Conservation (phyloP, 2,329 filamentous ascomycete species). For the Nectriaceae sp. region DNA sequence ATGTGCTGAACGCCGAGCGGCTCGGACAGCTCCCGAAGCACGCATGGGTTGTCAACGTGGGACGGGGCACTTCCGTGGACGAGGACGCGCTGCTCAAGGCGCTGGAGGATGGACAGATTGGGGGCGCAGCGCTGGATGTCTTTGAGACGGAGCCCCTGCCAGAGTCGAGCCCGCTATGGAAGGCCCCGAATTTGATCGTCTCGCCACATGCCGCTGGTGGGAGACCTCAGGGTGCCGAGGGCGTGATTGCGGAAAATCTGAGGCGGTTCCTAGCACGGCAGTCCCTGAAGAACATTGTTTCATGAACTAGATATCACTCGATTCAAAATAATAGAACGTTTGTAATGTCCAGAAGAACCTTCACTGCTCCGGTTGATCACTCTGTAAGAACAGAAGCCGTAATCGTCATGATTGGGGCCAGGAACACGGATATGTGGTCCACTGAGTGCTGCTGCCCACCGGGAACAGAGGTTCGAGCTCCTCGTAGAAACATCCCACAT, state of each 20-base stretch:
- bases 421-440: no score
- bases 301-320: no score
- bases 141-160: conserved; percentile 50
- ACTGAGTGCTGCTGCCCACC: no score
- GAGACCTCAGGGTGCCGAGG: conserved; percentile 60
- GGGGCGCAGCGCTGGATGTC: conserved; percentile 53
- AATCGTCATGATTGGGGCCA: no score
- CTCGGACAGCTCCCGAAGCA: conserved; percentile 57
- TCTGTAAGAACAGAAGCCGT: no score
- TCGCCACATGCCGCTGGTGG: conserved; percentile 62
- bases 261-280: conserved; percentile 60
- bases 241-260: conserved; percentile 62
- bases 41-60: conserved; percentile 57
- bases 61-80: conserved; percentile 50
- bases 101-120: conserved; percentile 44
- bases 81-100: conserved; percentile 51
- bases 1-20: conserved; percentile 57
- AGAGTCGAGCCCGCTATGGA: conserved; percentile 47
- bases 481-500: no score
- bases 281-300: conserved; percentile 55
- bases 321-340: no score
- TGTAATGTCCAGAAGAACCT: no score
- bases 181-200: conserved; percentile 52
- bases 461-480: no score
- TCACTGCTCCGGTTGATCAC: no score